Percentiles rank a stretch among this genome's conserved stretches.
Evolutionary conservation across 2,329 filamentous ascomycete species (phyloP).

Genomic region (Fusarium beomiforme): DNA sequence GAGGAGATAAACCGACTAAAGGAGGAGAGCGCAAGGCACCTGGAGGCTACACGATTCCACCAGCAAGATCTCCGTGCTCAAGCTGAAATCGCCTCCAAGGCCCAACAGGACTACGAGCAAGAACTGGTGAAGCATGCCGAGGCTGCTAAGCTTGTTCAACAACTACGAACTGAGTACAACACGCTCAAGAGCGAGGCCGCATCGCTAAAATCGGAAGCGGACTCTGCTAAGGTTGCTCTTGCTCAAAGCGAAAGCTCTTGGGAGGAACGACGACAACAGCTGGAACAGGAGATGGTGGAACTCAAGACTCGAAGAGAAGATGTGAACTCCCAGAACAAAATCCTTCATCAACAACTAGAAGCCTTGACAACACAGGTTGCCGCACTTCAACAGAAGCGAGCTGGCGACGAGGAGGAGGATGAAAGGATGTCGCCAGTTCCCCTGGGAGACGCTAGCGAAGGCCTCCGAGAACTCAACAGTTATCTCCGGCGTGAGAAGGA

Average conservation of each 20-base stretch:
- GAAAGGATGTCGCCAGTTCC: conserved; percentile 64
- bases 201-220: conserved; percentile 80
- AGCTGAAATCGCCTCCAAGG: conserved; percentile 90
- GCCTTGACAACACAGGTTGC: conserved; percentile 82
- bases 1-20: conserved; percentile 83
- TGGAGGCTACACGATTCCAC: conserved; percentile 83
- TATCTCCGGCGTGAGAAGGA: conserved; percentile 96
- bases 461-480: conserved; percentile 88
- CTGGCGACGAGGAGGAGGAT: conserved; percentile 59
- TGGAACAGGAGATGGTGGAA: conserved; percentile 86
- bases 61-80: conserved; percentile 93
- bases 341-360: conserved; percentile 90
- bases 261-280: conserved; percentile 80
- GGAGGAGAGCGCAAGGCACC: conserved; percentile 83
- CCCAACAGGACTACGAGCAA: conserved; percentile 94
- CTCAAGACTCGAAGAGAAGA: conserved; percentile 83
- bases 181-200: conserved; percentile 82
- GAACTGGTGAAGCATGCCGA: conserved; percentile 96
- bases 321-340: conserved; percentile 86
- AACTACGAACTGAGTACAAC: conserved; percentile 82
- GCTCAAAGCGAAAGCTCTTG: conserved; percentile 87
- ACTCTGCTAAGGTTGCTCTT: conserved; percentile 83
- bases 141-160: conserved; percentile 86
- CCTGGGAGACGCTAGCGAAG: conserved; percentile 72
- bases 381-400: conserved; percentile 79